A percentile compares a stretch with the other conserved stretches of the same genome.
These are phyloP conservation scores for Nymphaea thermarum DNA, from an alignment of 164 flowering plant genomes.

Conservation along the genomic window DNA sequence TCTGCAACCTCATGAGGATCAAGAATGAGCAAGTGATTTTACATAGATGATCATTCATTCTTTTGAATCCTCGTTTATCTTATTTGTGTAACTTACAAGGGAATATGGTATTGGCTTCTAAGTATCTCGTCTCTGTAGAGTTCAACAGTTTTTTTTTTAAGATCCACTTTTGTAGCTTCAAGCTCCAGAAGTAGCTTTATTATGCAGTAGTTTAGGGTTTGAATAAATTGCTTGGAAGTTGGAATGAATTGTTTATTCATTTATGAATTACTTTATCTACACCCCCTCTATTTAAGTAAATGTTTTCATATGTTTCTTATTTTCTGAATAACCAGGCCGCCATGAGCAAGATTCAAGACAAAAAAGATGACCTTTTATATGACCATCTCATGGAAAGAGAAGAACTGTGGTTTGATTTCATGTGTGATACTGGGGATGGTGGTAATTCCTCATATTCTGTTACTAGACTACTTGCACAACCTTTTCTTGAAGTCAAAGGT, in stretches of 20 bases:
- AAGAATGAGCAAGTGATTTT: too few species aligned
- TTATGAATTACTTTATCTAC: not conserved
- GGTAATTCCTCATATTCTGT: constrained; percentile 93
- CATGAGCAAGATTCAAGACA: constrained; percentile 59
- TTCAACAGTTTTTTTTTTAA: too few species aligned
- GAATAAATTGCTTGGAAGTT: not conserved
- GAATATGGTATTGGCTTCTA: too few species aligned
- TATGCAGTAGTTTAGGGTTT: too few species aligned
- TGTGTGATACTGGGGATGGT: constrained; percentile 99
- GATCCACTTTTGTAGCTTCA: too few species aligned
- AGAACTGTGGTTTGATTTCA: constrained; percentile 96
- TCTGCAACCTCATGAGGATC: too few species aligned
- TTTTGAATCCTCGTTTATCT: too few species aligned
- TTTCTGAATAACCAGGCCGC: constrained; percentile 53
- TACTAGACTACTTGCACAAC: constrained; percentile 91
- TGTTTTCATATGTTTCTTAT: not conserved
- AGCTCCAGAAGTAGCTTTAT: too few species aligned
- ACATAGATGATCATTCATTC: too few species aligned
- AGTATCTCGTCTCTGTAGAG: too few species aligned
- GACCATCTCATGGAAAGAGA: constrained; percentile 71
- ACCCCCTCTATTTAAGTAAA: not conserved
- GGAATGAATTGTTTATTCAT: too few species aligned
- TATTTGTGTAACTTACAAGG: too few species aligned
- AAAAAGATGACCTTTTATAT: constrained; percentile 48
- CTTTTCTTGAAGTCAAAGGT: constrained; percentile 27